phyloP scores from a whole-genome alignment of 2,329 filamentous ascomycete genomes.

The Coniochaeta sp. region DNA sequence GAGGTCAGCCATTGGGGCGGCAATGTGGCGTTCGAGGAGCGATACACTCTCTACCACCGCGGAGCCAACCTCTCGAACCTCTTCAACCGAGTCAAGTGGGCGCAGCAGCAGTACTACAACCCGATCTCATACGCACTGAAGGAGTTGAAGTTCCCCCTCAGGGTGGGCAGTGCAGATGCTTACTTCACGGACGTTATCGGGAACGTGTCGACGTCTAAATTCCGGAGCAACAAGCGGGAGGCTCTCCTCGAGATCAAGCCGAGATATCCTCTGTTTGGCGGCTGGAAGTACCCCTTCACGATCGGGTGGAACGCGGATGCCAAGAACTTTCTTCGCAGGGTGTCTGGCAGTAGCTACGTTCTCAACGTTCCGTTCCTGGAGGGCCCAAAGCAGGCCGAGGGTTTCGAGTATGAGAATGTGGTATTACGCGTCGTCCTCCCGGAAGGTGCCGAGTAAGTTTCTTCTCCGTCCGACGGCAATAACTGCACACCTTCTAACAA shows the following conservation, averaged over 20 bases:
- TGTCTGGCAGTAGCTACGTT: slow-evolving; percentile 63
- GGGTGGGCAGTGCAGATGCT: slow-evolving; percentile 70
- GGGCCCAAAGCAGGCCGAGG: slow-evolving; percentile 79
- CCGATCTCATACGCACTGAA: slow-evolving; percentile 72
- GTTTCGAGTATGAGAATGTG: slow-evolving; percentile 76
- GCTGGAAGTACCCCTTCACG: slow-evolving; percentile 97
- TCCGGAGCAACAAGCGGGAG: slow-evolving; percentile 69
- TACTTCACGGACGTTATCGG: slow-evolving; percentile 97
- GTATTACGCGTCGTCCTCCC: slow-evolving; percentile 78
- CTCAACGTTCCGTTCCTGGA: slow-evolving; percentile 90
- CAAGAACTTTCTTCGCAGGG: slow-evolving; percentile 64
- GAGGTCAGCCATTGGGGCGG: slow-evolving; percentile 98
- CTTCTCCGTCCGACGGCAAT: background rate
- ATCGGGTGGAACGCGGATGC: slow-evolving; percentile 92
- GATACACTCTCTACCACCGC: slow-evolving; percentile 80
- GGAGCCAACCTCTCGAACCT: slow-evolving; percentile 69
- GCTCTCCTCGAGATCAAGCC: slow-evolving; percentile 86
- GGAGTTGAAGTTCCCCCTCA: slow-evolving; percentile 73
- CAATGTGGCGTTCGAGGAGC: slow-evolving; percentile 90
- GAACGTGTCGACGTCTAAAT: slow-evolving; percentile 90
- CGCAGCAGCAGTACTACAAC: slow-evolving; percentile 65
- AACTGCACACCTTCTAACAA: slow-evolving; percentile 17
- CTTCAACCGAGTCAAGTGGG: slow-evolving; percentile 73
- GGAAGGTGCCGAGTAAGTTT: slow-evolving; percentile 77
- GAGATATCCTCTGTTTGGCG: slow-evolving; percentile 91